Base-by-base conservation (phyloP, 345 rosid genomes). In the Salix arbutifolia region DNA sequence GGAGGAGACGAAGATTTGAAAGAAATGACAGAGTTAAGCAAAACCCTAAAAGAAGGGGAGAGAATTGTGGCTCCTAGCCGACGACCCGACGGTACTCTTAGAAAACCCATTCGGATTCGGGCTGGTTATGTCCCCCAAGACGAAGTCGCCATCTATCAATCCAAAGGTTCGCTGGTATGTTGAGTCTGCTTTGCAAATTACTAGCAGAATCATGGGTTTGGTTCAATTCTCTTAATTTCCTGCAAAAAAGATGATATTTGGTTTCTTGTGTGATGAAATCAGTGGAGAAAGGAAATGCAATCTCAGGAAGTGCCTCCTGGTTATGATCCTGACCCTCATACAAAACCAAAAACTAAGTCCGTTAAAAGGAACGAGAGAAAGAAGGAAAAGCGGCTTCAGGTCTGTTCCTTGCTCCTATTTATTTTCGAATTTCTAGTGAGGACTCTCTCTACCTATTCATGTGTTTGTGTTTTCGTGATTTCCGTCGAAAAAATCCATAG, bases 21-120 rank as follows among this genome's bases (percentile, higher is more conserved):
- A 75, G 77, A 79, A 78, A 89, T 89, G 94, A 90, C 88, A 53
- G 97, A 93, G 84, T 74, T 90, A 48, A 86, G 91, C 89, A 86
- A 91, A 91, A 92, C 87, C 91, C 94, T 92, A 81, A 96, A 94
- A 84, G 97, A 92, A 85, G 98, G 99, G n/a, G 99, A 96, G 82
- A 85, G 98, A 62, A 86, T 94, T 73, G 46, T 96, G 65, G 97
- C 90, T 31, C 99, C 99, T 17, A 90, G 90, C 18, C 86, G 92
- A 61, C 86, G 98, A 80, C 97, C 99, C 58, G 97, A 96, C 81
- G 97, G 97, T n/a, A 90, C 94, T 16, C 88, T 90, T 77, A 87
- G 97, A 5, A 93, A 93, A 81, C 92, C 97, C 71, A 87, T 96
- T 65, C 85, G 87, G 82, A 90, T 96, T 83, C 95, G 98, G 72